Base-by-base conservation (phyloP, 805 yeast genomes). In the Starmerella vaccinii region DNA sequence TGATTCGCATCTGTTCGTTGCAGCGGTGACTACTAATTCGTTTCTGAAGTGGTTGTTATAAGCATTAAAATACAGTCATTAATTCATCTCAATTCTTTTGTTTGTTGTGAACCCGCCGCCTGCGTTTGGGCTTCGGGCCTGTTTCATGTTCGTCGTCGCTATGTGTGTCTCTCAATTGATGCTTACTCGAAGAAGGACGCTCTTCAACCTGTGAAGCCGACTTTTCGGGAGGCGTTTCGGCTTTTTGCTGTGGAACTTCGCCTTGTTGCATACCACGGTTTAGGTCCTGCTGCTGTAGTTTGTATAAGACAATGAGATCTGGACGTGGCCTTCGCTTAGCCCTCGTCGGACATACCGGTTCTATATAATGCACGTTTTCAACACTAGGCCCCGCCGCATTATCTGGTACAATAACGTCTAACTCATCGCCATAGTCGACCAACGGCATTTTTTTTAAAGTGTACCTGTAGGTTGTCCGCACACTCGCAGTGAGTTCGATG, bases 341-440 rank as follows among this genome's bases (percentile, higher is more conserved):
- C 16, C 51, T 29, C 13, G 27, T 15, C 3, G 57, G 57, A 26
- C 57, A 54, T 5, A 53, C 55, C 13, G 57, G 57, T 15, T 40
- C 21, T 44, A 52, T 39, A 16, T 39, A 38, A 23, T 6, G 43
- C 29, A 15, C 2, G n/a, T 5, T 32, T n/a, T 8, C 37, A 5
- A 10, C 9, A 1, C 26, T 12, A 12, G 21, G 5, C 8, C 26
- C 3, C 19, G 26, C 8, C 3, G 27, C 10, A 16, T 42, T 16
- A 10, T 15, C 12, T n/a, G 37, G 21, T 19, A 13, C 18, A 3
- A 8, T 23, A 13, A 5, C 12, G 30, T 7, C 21, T 13, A 9
- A 4, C 6, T n/a, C 42, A 8, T 18, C 23, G 23, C 27, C 45
- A 27, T 41, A 41, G 23, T 41, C 45, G 9, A 41, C 45, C 7